A percentile compares a stretch with the other conserved stretches of the same genome.
These are phyloP conservation scores for Pseudotulostoma volvatum DNA, from an alignment of 495 filamentous ascomycete genomes.

Conservation along the genomic window DNA sequence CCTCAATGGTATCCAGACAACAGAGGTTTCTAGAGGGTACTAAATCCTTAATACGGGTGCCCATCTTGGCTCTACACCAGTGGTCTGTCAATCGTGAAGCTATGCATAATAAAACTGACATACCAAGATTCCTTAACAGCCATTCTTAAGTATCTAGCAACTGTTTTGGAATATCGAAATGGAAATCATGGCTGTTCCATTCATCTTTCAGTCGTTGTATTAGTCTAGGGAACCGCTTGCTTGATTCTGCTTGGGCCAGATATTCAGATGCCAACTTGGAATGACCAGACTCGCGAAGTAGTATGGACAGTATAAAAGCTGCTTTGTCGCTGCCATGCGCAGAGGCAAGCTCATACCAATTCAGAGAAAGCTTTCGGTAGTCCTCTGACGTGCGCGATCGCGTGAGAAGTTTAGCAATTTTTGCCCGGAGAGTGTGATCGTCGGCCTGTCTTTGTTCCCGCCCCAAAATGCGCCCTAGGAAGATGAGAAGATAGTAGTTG, in stretches of 20 bases:
- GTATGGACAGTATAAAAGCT: constrained; percentile 10
- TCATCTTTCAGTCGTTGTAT: not conserved
- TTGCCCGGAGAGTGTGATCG: not conserved
- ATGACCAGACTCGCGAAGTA: constrained; percentile 12
- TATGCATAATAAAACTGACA: no score
- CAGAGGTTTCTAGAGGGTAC: no score
- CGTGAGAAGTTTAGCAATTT: not conserved
- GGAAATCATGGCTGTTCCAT: constrained; percentile 4
- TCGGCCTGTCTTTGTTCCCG: constrained; percentile 8
- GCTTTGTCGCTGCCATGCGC: constrained; percentile 3
- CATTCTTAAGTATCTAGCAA: constrained; percentile 9
- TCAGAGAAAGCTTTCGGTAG: constrained; percentile 14
- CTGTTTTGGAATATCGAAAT: constrained; percentile 8
- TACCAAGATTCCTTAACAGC: no score
- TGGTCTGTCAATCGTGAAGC: no score
- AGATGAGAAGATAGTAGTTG: constrained; percentile 24
- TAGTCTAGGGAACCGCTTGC: not conserved
- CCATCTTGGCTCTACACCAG: no score
- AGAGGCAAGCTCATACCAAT: constrained; percentile 19
- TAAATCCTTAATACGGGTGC: no score
- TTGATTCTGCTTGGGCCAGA: not conserved
- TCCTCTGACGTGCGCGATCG: constrained; percentile 3
- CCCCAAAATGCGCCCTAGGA: constrained; percentile 11
- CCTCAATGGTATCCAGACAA: no score
- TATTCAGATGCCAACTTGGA: not conserved